Evolutionary conservation across 148 eudicot species (phyloP).

Genomic region (Rhododendron henanense): DNA sequence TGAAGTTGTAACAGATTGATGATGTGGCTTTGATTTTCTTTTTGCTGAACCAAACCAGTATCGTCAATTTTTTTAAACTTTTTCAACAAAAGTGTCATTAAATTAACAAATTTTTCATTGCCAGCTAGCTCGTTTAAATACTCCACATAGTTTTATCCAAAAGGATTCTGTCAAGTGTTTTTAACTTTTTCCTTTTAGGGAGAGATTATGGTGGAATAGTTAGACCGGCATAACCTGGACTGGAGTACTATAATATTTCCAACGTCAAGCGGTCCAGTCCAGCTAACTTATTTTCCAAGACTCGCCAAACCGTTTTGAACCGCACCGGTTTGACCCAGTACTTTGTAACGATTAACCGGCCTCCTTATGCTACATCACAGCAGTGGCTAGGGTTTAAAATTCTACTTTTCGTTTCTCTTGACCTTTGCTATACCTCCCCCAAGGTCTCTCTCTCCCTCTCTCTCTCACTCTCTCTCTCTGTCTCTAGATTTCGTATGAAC

Average conservation of each 20-base stretch:
- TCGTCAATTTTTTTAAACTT: too few species aligned
- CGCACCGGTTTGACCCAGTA: not conserved
- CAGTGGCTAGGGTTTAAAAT: slow-evolving; percentile 2
- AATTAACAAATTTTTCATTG: too few species aligned
- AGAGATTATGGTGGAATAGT: not conserved
- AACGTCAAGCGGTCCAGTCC: not conserved
- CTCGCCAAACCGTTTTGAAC: not conserved
- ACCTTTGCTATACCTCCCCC: not conserved
- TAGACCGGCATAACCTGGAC: not conserved
- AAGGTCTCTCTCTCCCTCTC: not conserved
- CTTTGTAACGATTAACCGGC: not conserved
- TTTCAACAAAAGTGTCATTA: too few species aligned
- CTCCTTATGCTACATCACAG: not conserved
- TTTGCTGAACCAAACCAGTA: too few species aligned
- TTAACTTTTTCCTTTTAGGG: too few species aligned
- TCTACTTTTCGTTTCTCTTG: not conserved
- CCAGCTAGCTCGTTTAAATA: too few species aligned
- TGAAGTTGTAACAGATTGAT: too few species aligned
- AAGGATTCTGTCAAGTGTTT: too few species aligned
- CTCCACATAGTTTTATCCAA: too few species aligned
- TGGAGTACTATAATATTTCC: not conserved
- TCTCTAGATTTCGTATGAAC: not conserved
- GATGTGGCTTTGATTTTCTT: too few species aligned
- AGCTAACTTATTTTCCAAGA: not conserved
- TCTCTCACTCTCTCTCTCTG: not conserved